phyloP scores from a whole-genome alignment of 1,139 yeast species.

The Diutina rugosa region DNA sequence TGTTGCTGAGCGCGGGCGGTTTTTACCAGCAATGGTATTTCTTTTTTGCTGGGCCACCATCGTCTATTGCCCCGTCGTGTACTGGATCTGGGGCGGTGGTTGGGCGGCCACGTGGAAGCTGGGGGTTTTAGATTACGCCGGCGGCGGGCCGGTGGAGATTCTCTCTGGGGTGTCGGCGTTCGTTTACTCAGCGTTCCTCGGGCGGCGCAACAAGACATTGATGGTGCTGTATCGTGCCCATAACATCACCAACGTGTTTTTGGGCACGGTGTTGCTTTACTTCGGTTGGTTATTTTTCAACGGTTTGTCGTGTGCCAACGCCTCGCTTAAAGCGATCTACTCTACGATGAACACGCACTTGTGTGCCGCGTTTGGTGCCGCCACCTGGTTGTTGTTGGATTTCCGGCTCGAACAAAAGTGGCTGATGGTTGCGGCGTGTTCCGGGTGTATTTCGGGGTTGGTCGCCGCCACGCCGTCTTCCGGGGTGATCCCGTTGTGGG shows the following conservation, averaged over 20 bases:
- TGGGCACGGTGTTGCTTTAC: slow-evolving; percentile 52
- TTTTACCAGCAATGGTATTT: slow-evolving; percentile 75
- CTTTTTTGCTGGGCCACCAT: slow-evolving; percentile 81
- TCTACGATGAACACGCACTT: slow-evolving; percentile 88
- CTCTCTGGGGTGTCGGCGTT: slow-evolving; percentile 85
- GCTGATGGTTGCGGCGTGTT: slow-evolving; percentile 91
- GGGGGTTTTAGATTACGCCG: slow-evolving; percentile 93
- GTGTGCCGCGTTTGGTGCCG: slow-evolving; percentile 83
- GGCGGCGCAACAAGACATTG: slow-evolving; percentile 71
- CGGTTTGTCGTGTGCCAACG: slow-evolving; percentile 63
- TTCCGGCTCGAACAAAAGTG: slow-evolving; percentile 79
- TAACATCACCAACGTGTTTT: slow-evolving; percentile 73
- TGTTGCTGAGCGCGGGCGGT: slow-evolving; percentile 80
- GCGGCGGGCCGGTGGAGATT: slow-evolving; percentile 96
- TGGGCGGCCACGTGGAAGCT: slow-evolving; percentile 71
- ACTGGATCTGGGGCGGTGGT: slow-evolving; percentile 94
- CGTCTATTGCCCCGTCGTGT: slow-evolving; percentile 87
- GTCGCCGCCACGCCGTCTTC: slow-evolving; percentile 96
- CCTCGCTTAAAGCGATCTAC: slow-evolving; percentile 56
- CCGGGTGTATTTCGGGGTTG: slow-evolving; percentile 88
- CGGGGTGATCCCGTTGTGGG: slow-evolving; percentile 87
- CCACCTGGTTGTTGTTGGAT: slow-evolving; percentile 87
- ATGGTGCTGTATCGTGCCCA: slow-evolving; percentile 91
- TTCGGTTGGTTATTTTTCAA: slow-evolving; percentile 88
- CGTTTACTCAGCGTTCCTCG: slow-evolving; percentile 71